phyloP scores from a whole-genome alignment of 805 yeast genomes.

The Kuraishia molischiana region DNA sequence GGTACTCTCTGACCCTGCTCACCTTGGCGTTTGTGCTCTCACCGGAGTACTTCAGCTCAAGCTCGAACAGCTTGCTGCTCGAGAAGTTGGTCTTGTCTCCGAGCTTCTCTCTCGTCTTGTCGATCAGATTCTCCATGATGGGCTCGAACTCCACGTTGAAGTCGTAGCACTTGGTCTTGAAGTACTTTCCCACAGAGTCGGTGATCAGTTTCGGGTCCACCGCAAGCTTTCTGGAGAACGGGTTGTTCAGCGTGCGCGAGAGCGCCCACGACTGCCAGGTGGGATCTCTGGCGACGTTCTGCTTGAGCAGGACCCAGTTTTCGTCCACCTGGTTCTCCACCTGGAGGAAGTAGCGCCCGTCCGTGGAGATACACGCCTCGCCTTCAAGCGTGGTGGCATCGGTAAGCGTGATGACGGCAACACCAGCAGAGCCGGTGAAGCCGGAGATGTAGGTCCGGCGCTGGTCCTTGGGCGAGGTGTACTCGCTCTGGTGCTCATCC shows the following conservation, averaged over 20 bases:
- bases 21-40: slow-evolving; percentile 23
- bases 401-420: slow-evolving; percentile 33
- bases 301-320: slow-evolving; percentile 75
- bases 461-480: slow-evolving; percentile 43
- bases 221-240: slow-evolving; percentile 49
- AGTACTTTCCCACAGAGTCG: slow-evolving; percentile 31
- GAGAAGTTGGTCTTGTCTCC: slow-evolving; percentile 24
- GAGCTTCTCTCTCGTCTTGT: slow-evolving; percentile 50
- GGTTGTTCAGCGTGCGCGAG: slow-evolving; percentile 36
- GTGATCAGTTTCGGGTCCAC: slow-evolving; percentile 75
- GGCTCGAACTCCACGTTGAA: slow-evolving; percentile 37
- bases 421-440: slow-evolving; percentile 53
- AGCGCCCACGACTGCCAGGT: slow-evolving; percentile 79
- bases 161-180: slow-evolving; percentile 20
- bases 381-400: slow-evolving; percentile 35
- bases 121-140: slow-evolving; percentile 59
- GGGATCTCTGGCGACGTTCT: slow-evolving; percentile 60
- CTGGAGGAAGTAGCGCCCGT: slow-evolving; percentile 90
- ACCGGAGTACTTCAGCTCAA: slow-evolving; percentile 27
- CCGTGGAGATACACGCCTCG: slow-evolving; percentile 79
- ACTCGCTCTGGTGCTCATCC: slow-evolving; percentile 59
- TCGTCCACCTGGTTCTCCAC: slow-evolving; percentile 75
- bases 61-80: slow-evolving; percentile 18
- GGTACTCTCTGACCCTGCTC: slow-evolving; percentile 15
- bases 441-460: slow-evolving; percentile 49